A percentile compares a stretch with the other conserved stretches of the same genome.
Evolutionary conservation across 257 asterid species (phyloP).

Genomic region (Gentiana macrophylla): DNA sequence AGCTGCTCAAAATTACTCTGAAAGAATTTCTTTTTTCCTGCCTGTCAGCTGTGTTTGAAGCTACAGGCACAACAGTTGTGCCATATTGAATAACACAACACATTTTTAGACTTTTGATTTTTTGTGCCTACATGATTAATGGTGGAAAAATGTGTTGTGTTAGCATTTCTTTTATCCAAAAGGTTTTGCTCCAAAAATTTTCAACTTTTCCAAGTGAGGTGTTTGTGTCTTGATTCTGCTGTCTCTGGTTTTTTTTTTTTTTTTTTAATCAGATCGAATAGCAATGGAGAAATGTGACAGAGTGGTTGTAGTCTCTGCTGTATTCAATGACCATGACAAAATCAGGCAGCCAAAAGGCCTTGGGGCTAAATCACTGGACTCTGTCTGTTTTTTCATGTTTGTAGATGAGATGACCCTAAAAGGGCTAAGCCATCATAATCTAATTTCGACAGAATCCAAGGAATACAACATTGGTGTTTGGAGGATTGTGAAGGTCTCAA

Average conservation of each 20-base stretch:
- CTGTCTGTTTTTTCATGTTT: conserved; percentile 75
- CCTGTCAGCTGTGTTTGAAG: too few species aligned
- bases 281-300: conserved; percentile 62
- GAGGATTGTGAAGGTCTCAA: conserved; percentile 51
- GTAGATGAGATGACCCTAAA: conserved; percentile 63
- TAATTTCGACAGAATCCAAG: conserved; percentile 32
- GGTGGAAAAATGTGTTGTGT: too few species aligned
- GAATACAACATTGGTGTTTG: conserved; percentile 60
- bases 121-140: too few species aligned
- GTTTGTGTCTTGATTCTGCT: too few species aligned
- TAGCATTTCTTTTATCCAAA: too few species aligned
- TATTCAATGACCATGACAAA: conserved; percentile 84
- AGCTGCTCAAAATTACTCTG: too few species aligned
- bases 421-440: conserved; percentile 34
- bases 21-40: too few species aligned
- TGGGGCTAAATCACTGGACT: conserved; percentile 48
- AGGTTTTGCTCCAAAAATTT: too few species aligned
- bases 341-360: conserved; percentile 87
- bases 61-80: too few species aligned
- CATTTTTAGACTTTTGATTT: too few species aligned
- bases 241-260: not conserved
- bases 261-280: conserved; percentile 45
- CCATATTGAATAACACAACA: too few species aligned
- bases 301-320: conserved; percentile 73
- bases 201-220: too few species aligned